Evolutionary conservation across 805 yeast species (phyloP), one percentile per base, ranked within the genome.

Genomic region (Monosporozyma unispora): DNA sequence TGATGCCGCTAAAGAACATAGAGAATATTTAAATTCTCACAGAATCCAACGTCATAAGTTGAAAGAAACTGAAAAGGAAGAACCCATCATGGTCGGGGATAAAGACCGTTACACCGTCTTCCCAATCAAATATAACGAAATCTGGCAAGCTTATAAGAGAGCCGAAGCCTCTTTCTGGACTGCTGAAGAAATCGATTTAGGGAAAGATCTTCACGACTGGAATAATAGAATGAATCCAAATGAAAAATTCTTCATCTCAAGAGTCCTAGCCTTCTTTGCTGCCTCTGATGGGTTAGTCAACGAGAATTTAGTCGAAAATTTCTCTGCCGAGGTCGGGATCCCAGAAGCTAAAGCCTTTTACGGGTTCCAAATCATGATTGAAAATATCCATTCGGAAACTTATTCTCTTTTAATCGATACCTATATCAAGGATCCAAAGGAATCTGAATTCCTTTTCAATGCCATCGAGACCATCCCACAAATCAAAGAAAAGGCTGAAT

Each of bases 161-260:
- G 97, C 98, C 47, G 99, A 93, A 77, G 99, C 99, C 14, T 91
- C 98, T 5, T 91, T 91, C 79, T 91, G 99, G 99, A 93, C 98
- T 39, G 97, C 98, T 45, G 99, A 91, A 75, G 99, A 93, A 74
- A 89, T 91, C 57, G 99, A 91, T 71, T 79, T 91, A 56, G 82
- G 95, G 49, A 93, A 91, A 76, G 99, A 91, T 70, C 66, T 77
- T 52, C 79, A 78, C 62, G 99, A 91, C 74, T 91, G 99, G 99
- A 90, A 87, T 68, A 79, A 84, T 73, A 76, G 76, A 63, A 75
- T 91, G 75, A 90, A 77, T 66, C 93, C 87, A 50, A 91, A 90
- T 68, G 99, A 91, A 77, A 81, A 95, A 63, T 93, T 72, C 73
- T 91, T 91, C 71, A 76, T 91, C 59, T 87, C 96, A 14, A 81